These are phyloP conservation scores for Fusarium equiseti DNA, from an alignment of 2,329 filamentous ascomycete species.

Conservation along the genomic window DNA sequence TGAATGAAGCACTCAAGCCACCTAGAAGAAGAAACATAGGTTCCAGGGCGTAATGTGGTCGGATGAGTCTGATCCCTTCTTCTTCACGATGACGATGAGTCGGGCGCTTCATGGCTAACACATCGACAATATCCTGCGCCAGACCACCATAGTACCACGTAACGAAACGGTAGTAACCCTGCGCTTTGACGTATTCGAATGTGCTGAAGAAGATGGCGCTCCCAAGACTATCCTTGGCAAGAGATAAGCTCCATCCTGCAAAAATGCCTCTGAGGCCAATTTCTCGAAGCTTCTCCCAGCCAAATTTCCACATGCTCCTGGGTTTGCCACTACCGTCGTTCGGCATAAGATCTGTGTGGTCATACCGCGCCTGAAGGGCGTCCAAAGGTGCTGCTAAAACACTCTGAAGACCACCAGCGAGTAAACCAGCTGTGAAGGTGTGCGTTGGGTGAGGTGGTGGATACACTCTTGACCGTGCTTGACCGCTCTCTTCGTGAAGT, in stretches of 20 bases:
- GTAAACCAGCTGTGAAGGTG: constrained; percentile 77
- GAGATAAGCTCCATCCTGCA: constrained; percentile 76
- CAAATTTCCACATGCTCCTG: constrained; percentile 80
- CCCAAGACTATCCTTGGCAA: constrained; percentile 77
- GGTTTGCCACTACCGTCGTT: constrained; percentile 57
- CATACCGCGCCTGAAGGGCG: constrained; percentile 79
- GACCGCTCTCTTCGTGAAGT: constrained; percentile 73
- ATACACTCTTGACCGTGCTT: constrained; percentile 71
- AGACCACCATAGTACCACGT: constrained; percentile 75
- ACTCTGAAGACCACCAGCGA: constrained; percentile 77
- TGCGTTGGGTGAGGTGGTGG: constrained; percentile 73
- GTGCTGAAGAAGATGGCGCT: constrained; percentile 79
- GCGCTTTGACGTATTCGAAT: constrained; percentile 82
- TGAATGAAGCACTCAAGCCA: constrained; percentile 75
- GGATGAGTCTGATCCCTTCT: constrained; percentile 65
- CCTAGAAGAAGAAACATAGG: constrained; percentile 77
- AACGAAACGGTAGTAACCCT: constrained; percentile 77
- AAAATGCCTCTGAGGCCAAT: constrained; percentile 80
- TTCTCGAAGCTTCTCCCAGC: constrained; percentile 71
- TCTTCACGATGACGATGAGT: constrained; percentile 34
- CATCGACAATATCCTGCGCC: constrained; percentile 63
- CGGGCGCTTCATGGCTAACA: constrained; percentile 62
- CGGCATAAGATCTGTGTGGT: constrained; percentile 64
- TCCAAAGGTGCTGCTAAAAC: constrained; percentile 80
- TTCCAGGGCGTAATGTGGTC: constrained; percentile 80